Evolutionary conservation across 164 flowering plant genomes (phyloP), one percentile per base, ranked within the genome.

Genomic region (Annona cherimola): DNA sequence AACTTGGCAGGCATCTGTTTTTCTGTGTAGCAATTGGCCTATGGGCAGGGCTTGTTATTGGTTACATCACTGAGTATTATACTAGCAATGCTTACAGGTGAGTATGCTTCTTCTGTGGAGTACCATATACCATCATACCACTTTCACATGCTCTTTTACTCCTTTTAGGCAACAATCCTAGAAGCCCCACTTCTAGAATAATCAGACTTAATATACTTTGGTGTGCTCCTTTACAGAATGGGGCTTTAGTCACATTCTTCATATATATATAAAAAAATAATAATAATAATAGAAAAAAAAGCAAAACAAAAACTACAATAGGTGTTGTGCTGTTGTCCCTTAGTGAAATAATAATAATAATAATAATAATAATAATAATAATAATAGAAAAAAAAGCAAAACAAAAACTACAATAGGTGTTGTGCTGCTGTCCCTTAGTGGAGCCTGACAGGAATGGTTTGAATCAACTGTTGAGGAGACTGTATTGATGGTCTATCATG

Each of bases 31-130:
- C 76, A 35, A 63, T 74, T 62, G 76, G 76, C 14, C 63, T 74
- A 19, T 74, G 76, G 76, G 71, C 71, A 1, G 76, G 76, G 35
- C 60, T 74, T n/a, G 61, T 74, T 5, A 74, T 74, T 69, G 76
- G 76, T 4, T 74, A 61, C 44, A 63, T 50, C 3, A 74, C 76
- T 20, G 76, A 74, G 46, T 74, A 68, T 45, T 74, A 68, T 44
- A 74, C 76, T 11, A 74, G 76, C 71, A 74, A 74, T 62, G 76
- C 76, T 45, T 74, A 74, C 71, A 68, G 72, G 76, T 74, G 60
- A 68, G 45, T 11, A 63, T 5, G 63, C 61, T 20, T 61, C 40
- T 19, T 41, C 61, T 26, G 35, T 26, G 35, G 35, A 26, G 35
- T 26, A 26, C 1, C 35, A 26, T 26, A 26, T 26, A 26, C 35